Percentiles rank a stretch among this genome's conserved stretches.
phyloP scores from a whole-genome alignment of 2,329 filamentous ascomycete genomes.

The Aureobasidium subglaciale region DNA sequence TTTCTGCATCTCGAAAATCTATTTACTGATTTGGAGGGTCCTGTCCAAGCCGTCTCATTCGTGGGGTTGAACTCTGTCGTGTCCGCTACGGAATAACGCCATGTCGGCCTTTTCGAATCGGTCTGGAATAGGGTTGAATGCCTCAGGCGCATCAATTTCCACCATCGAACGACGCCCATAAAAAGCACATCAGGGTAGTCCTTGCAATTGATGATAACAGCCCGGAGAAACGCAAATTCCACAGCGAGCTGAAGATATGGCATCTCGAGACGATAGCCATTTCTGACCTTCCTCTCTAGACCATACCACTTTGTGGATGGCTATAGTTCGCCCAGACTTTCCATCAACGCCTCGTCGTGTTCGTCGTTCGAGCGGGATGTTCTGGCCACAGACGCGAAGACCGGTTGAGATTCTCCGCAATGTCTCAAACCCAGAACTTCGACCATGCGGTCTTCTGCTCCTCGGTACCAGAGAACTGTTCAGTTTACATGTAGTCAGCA shows the following conservation, averaged over 20 bases:
- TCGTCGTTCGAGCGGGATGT: neutral
- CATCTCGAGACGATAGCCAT: neutral
- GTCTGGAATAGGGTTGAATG: neutral
- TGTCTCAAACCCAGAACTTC: slow-evolving; percentile 59
- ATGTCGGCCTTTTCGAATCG: neutral
- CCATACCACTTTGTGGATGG: neutral
- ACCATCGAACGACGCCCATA: neutral
- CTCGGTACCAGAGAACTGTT: slow-evolving; percentile 58
- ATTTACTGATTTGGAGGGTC: neutral
- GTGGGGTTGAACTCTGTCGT: neutral
- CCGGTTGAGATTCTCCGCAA: neutral
- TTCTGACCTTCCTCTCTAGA: neutral
- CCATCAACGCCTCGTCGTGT: neutral
- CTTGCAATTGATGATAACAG: slow-evolving; percentile 1
- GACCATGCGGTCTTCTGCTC: slow-evolving; percentile 66
- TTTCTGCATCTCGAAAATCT: neutral
- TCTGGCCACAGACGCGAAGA: neutral
- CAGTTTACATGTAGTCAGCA: neutral
- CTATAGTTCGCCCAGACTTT: neutral
- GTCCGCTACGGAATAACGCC: neutral
- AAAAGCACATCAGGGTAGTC: neutral
- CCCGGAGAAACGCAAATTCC: neutral
- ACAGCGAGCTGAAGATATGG: neutral
- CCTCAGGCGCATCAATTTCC: neutral
- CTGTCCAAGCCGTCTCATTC: neutral